Percentiles rank a stretch among this genome's conserved stretches.
Conservation (phyloP, 106 monocot genomes). For the Allium sativum region DNA sequence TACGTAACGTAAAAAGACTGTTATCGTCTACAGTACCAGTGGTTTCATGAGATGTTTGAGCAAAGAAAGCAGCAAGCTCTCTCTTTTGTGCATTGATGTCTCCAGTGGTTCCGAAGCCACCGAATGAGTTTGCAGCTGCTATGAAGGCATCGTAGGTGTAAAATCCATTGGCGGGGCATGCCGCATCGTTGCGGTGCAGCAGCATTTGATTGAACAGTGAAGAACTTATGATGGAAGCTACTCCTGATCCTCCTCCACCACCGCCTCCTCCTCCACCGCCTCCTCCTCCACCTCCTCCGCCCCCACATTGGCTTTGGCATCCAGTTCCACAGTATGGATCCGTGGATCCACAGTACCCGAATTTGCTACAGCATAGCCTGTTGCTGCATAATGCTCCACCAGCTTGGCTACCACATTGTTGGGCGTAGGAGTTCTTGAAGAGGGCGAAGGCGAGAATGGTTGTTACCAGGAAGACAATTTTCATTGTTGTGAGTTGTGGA, state of each 20-base stretch:
- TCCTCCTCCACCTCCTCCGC: too few species aligned
- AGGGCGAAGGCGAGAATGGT: background rate
- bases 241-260: background rate
- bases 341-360: conserved; percentile 29
- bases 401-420: conserved; percentile 30
- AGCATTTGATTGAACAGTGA: conserved; percentile 49
- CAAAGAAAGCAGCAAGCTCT: conserved; percentile 51
- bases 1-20: too few species aligned
- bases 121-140: conserved; percentile 33
- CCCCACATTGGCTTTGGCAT: background rate
- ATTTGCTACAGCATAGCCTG: conserved; percentile 36
- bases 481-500: too few species aligned
- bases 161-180: conserved; percentile 32
- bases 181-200: conserved; percentile 32
- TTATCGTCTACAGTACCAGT: conserved; percentile 15
- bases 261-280: too few species aligned
- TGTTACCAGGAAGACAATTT: too few species aligned
- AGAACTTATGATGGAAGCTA: conserved; percentile 23
- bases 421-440: background rate
- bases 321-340: conserved; percentile 8
- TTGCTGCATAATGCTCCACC: background rate
- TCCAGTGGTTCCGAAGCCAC: conserved; percentile 25
- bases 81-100: conserved; percentile 18
- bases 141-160: conserved; percentile 50
- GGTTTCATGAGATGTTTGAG: conserved; percentile 50